Base-by-base conservation (phyloP, 176 grass and related monocot species). In the Carex myosuroides region DNA sequence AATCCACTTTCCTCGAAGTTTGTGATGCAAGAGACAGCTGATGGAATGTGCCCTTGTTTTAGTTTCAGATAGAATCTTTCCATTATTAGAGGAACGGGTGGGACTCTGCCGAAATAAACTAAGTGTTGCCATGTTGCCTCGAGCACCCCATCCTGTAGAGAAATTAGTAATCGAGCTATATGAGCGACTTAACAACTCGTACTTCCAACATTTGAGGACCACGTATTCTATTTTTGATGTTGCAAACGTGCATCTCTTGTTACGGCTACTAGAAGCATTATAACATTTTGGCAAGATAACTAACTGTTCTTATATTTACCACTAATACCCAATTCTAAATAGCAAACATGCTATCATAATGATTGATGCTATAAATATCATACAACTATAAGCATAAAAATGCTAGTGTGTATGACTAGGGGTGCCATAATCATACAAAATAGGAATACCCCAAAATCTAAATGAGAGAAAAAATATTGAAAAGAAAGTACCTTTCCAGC, bases 51-150 rank as follows among this genome's bases (percentile, higher is more conserved):
- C 14, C 88, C 96, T 85, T 92, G 90, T 63, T 81, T 86, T 53
- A 98, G 86, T 83, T 95, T 98, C 33, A 93, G 78, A 85, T 89
- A 95, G 87, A 98, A 93, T 70, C 91, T 98, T 81, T 98, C 95
- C 91, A 92, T 92, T 80, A 98, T 88, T 18, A 95, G 63, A n/a
- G 95, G 83, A 57, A 85, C 57, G 0, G 95, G 95, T 32, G 91
- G 92, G 60, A 80, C 88, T 46, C 95, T 80, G 16, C 70, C 83
- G 66, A 84, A 85, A 21, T 22, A 84, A 79, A 89, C 54, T 81
- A 98, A 75, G 70, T 95, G 89, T 37, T 78, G 69, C 95, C 92
- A 95, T 61, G 92, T 33, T 84, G 86, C 83, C 74, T 98, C 89
- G 73, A 98, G 70, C 37, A 91, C 72, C 20, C 85, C 89, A 29